Conservation (phyloP, 2,329 filamentous ascomycete genomes). For the Cercospora citrullina region DNA sequence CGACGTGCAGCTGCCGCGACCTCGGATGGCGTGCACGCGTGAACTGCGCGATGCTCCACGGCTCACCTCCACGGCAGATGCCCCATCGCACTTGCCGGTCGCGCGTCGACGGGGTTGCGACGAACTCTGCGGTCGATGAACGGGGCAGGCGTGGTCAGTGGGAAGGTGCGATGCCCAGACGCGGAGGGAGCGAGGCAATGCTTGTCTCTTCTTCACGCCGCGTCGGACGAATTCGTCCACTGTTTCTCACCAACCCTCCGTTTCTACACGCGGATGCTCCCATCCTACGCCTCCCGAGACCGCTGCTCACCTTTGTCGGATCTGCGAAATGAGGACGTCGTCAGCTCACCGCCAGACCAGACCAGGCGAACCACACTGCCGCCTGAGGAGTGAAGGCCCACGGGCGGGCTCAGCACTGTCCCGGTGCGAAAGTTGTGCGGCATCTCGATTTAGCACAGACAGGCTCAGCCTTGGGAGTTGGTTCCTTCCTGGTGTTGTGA, state of each 20-base stretch:
- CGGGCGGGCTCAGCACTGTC: not conserved
- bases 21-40: slow-evolving; percentile 3
- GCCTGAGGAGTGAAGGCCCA: not conserved
- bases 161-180: not conserved
- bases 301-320: not conserved
- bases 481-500: not conserved
- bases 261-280: not conserved
- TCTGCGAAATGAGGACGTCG: not conserved
- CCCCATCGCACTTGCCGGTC: not conserved
- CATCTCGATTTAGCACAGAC: not conserved
- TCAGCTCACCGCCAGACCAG: not conserved
- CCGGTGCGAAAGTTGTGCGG: not conserved
- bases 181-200: not conserved
- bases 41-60: not conserved
- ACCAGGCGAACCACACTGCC: not conserved
- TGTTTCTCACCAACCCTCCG: not conserved
- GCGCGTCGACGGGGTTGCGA: not conserved
- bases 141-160: not conserved
- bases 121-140: not conserved
- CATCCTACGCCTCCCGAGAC: not conserved
- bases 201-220: not conserved
- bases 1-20: slow-evolving; percentile 2
- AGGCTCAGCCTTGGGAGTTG: not conserved
- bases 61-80: not conserved
- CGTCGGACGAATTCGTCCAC: not conserved